Base-by-base conservation (phyloP, 345 rosid genomes). In the Pseudoturritis turrita region DNA sequence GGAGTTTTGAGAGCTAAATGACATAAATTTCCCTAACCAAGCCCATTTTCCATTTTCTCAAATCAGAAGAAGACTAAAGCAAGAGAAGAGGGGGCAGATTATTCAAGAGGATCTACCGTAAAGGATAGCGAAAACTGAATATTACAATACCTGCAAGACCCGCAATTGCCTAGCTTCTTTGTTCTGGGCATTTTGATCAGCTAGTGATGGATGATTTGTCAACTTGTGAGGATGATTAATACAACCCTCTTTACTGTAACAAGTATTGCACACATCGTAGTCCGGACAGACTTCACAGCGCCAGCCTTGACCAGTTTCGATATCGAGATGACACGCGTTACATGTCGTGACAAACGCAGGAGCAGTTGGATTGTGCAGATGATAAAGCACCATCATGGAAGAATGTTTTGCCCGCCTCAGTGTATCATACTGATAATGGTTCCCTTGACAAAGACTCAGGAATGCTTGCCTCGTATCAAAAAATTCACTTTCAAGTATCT, bases 241-340 rank as follows among this genome's bases (percentile, higher is more conserved):
- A 51, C 83, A 76, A 28, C 88, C 94, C 37, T 92, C 97, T 83
- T 84, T 92, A 72, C 80, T 83, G 77, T 95, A 90, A 79, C 99
- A 91, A 35, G 79, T 31, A 79, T 89, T 92, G 84, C 99, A 95
- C 35, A 95, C 86, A 80, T 95, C 98, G 81, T 87, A 95, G 68
- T 95, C 97, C 4, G 97, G 96, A 75, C 99, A 95, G 67, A 89
- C 85, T 80, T 95, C 98, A 77, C 99, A 95, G 40, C 91, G 93
- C 98, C 99, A 95, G 68, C 99, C 97, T 79, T 95, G 98, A 83
- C 98, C 99, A 15, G 88, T 83, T 88, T 95, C 98, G 50, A 95
- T 88, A 80, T 95, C 99, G 65, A 87, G 92, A 73, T 80, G 84
- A 58, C 99, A 95, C 60, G 82, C 56, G 59, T 87, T 85, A 86